Conservation (phyloP, 192 early-diverging fungal genomes). For the Gryganskiella cystojenkinii region DNA sequence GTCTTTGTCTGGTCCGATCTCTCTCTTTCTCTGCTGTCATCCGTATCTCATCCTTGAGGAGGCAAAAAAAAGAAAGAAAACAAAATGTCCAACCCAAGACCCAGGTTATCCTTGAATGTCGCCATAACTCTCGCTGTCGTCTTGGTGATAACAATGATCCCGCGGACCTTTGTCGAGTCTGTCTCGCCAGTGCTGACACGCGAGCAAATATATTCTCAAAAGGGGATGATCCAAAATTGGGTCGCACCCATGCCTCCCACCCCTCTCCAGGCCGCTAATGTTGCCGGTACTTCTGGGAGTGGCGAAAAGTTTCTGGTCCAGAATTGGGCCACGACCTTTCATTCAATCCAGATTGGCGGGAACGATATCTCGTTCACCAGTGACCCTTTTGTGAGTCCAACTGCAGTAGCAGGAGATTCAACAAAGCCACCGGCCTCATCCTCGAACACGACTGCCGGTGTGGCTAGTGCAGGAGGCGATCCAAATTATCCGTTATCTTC, state of each 20-base stretch:
- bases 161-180: no score
- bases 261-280: background rate
- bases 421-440: background rate
- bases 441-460: no score
- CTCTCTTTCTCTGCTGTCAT: background rate
- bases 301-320: constrained; percentile 24
- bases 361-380: constrained; percentile 42
- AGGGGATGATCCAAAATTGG: constrained; percentile 51
- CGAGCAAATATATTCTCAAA: constrained; percentile 31
- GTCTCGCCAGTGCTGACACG: constrained; percentile 13
- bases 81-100: background rate
- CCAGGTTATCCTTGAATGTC: no score
- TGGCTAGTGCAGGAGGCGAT: background rate
- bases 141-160: no score
- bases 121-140: constrained; percentile 2
- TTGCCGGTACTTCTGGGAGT: constrained; percentile 2
- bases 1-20: background rate
- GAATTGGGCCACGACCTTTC: constrained; percentile 38
- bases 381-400: constrained; percentile 41
- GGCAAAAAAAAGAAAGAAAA: background rate
- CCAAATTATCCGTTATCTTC: background rate
- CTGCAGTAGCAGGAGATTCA: constrained; percentile 10
- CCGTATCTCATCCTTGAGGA: no score
- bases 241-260: constrained; percentile 50
- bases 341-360: constrained; percentile 43